Evolutionary conservation across 345 rosid species (phyloP), one percentile per base, ranked within the genome.

Genomic region (Salix exigua): DNA sequence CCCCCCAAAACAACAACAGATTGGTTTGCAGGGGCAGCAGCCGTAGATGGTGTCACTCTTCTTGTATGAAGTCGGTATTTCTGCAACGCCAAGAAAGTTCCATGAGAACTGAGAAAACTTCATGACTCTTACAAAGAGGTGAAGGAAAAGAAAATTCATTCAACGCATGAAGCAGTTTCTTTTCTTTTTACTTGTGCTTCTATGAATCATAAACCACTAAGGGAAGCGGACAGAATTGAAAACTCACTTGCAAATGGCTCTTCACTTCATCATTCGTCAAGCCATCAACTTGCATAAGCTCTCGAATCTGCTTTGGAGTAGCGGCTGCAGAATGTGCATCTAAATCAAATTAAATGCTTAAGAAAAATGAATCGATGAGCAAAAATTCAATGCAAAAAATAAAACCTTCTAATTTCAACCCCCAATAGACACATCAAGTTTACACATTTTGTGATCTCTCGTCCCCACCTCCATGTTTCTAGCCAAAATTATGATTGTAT

Each of bases 221-320:
- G 37, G 12, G 19, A 55, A 48, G 3, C 33, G 73, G 26, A 51
- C 26, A 50, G 65, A 51, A 38, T 38, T 37, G 60, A 40, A 48
- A 76, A 83, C 79, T 77, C 68, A 92, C 99, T 85, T 96, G 99
- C 86, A 94, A 82, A 89, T 96, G 99, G 76, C 99, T 94, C 87
- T 96, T 96, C 23, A 96, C 98, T 90, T 96, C 99, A 82, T 94
- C 98, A 53, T 96, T 96, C 35, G 97, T 96, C 82, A 96, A 85
- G 71, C 98, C 97, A 83, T 92, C 91, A 46, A 92, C 98, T 83
- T 88, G 89, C 99, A 96, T 96, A 55, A 91, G 95, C 75, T 96
- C 97, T 82, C 94, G 86, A 37, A 96, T 96, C 87, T 94, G 97
- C 86, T 96, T 96, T 7, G 99, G 98, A 67, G 99, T 96, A 64